Evolutionary conservation across 805 yeast species (phyloP), one percentile per base, ranked within the genome.

Genomic region (Metschnikowia henanensis): DNA sequence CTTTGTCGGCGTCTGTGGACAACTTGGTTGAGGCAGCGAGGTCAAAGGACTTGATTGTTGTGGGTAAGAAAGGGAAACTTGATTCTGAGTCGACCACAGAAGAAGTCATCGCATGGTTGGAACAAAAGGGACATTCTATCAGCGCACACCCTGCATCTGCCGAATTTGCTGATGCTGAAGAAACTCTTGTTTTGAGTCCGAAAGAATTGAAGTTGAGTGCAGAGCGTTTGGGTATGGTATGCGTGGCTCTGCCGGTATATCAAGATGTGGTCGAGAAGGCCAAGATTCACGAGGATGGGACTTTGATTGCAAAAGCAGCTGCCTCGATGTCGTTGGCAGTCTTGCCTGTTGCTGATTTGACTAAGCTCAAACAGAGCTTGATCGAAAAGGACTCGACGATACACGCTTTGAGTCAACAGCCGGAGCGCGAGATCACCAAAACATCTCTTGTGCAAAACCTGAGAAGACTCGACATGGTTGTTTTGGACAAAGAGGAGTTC

Each of bases 311-410:
- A 7, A 28, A 43, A 8, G 46, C 45, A 1, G 55, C 47, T 1
- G 48, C 46, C 1, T 45, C 43, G 3, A 45, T 49, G 16, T 40
- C 53, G 5, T 35, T 51, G 36, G 35, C 53, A 1, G 50, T 51
- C 7, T 20, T 51, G 12, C 50, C 53, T 1, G 22, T 43, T 7
- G 49, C 48, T 1, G 53, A 49, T 29, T 41, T 51, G 31, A 36
- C 43, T 12, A 43, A 46, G 18, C 37, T 51, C 30, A 51, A 42
- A 35, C 55, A 49, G 28, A 33, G 29, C n/a, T 34, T 49, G 36
- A 47, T 45, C 9, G 51, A 48, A 37, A 62, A 59, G 35, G 72
- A 68, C 21, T 51, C 65, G 5, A 56, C 59, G 33, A 52, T 66
- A 6, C 59, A 48, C 39, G 45, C 50, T n/a, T 50, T 63, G 45